A percentile compares a stretch with the other conserved stretches of the same genome.
These are phyloP conservation scores for Chenopodium album DNA, from an alignment of 148 eudicot species.

Conservation along the genomic window DNA sequence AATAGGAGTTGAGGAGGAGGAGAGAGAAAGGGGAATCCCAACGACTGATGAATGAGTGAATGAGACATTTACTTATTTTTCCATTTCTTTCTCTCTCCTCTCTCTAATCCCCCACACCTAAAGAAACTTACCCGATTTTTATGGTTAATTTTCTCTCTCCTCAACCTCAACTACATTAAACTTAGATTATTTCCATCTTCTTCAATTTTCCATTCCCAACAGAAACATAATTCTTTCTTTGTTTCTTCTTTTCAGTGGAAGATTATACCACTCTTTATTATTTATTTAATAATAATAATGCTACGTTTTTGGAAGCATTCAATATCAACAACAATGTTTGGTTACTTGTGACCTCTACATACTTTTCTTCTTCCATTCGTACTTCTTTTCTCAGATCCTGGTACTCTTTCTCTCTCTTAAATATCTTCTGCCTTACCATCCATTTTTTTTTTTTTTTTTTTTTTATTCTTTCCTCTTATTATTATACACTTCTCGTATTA, in stretches of 20 bases:
- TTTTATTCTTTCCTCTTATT: too few relatives aligned
- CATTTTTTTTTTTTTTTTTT: too few relatives aligned
- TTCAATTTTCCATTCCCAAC: not conserved
- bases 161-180: not conserved
- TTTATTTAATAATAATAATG: not conserved
- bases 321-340: constrained; percentile 24
- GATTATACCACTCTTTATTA: too few relatives aligned
- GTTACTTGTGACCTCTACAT: constrained; percentile 16
- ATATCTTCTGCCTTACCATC: not conserved
- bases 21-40: constrained; percentile 32
- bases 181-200: not conserved
- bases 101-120: not conserved
- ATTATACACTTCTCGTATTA: too few relatives aligned
- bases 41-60: constrained; percentile 32
- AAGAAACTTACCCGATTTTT: not conserved
- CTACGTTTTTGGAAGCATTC: constrained; percentile 25
- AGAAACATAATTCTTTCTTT: constrained; percentile 17
- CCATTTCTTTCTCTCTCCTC: not conserved
- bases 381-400: constrained; percentile 24
- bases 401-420: constrained; percentile 26
- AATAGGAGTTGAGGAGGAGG: not conserved
- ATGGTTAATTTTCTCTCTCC: not conserved
- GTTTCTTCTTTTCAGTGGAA: not conserved
- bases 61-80: constrained; percentile 17
- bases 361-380: constrained; percentile 18